Evolutionary conservation across 2,329 filamentous ascomycete genomes (phyloP), one percentile per base, ranked within the genome.

Genomic region (Mycosphaerella arachidis): DNA sequence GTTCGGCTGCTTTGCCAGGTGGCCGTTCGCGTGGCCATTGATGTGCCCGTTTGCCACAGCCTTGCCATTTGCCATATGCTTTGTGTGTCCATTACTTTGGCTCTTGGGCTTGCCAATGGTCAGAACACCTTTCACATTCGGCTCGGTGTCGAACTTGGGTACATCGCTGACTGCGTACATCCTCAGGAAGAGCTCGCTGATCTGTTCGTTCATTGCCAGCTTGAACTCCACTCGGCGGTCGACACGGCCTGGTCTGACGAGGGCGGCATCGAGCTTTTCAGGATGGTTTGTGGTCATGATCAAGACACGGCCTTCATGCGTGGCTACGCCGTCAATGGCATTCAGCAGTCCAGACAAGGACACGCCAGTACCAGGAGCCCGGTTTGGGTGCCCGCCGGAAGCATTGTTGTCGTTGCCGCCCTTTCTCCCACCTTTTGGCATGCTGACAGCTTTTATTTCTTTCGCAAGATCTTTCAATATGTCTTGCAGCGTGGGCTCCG

Each of bases 251-350:
- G 90, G 88, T 0, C 89, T 81, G 53, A 92, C 86, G 6, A 94
- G 80, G 0, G 71, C 69, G 8, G 70, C 82, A 69, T 92, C 89
- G 0, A 93, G 82, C 13, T 83, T 80, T 67, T 92, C 86, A 2
- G 87, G 87, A 61, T 85, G 83, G 74, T 93, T 94, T 33, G 88
- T 91, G 0, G 90, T 92, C 87, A 92, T 91, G 76, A 93, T 86
- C 18, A 93, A 81, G 12, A 93, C 84, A 50, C 89, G 84, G 29
- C 89, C 90, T 75, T 93, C 90, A 67, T 90, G 88, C 3, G 86
- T 89, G 1, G 88, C 88, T 1, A 92, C 89, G 57, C 91, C 89
- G 68, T 95, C 90, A 45, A 95, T 91, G 59, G 88, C 88, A 73
- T 95, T 95, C 55, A 95, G 81, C 1, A 95, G 81, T 0, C 90